phyloP scores from a whole-genome alignment of 768 basidiomycete species.

The Pleurotus giganteus region DNA sequence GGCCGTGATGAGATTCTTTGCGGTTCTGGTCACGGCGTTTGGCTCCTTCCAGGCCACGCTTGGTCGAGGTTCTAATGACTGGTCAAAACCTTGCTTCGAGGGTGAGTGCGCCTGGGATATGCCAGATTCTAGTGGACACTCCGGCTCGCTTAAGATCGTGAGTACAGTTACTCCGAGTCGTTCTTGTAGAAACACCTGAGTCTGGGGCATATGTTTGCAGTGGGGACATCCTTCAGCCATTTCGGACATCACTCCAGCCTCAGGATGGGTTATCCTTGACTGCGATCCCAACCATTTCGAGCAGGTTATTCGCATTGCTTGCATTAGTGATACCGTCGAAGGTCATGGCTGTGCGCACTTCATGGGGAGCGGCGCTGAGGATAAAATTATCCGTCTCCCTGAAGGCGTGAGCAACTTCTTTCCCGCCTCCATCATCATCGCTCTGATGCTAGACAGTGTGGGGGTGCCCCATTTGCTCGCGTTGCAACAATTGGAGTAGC shows the following conservation, averaged over 20 bases:
- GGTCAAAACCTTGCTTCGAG: background rate
- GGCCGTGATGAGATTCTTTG: background rate
- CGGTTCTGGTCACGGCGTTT: background rate
- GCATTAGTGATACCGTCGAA: background rate
- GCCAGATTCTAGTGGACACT: background rate
- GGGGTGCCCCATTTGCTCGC: background rate
- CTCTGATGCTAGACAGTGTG: background rate
- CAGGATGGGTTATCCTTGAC: background rate
- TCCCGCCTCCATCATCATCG: background rate
- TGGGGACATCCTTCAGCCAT: background rate
- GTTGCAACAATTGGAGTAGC: background rate
- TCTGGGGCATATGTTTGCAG: too few relatives aligned
- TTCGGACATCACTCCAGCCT: background rate
- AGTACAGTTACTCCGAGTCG: background rate
- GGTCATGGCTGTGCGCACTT: background rate
- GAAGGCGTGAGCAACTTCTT: background rate
- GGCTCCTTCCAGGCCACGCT: background rate
- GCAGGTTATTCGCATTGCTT: background rate
- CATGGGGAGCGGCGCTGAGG: background rate
- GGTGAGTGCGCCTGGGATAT: background rate
- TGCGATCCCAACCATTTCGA: background rate
- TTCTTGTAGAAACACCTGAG: too few relatives aligned
- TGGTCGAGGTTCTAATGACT: background rate
- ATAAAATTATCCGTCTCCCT: background rate
- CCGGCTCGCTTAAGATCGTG: background rate